Percentiles rank a stretch among this genome's conserved stretches.
Conservation (phyloP, 2,329 filamentous ascomycete genomes). For the Paraphoma sp. region DNA sequence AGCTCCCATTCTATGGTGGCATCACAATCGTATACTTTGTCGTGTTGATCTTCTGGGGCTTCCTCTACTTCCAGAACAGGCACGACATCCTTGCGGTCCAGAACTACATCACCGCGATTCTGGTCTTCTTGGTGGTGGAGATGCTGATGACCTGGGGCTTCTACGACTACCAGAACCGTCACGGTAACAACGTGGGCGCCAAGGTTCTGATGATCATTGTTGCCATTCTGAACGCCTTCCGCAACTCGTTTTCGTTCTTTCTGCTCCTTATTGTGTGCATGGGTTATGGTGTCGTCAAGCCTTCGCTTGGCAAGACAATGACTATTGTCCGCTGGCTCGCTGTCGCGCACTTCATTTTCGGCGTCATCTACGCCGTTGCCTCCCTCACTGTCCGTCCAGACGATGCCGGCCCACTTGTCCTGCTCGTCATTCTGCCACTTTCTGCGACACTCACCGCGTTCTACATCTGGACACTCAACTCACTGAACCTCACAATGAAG, state of each 20-base stretch:
- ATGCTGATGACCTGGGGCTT: slow-evolving; percentile 99
- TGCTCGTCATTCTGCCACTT: slow-evolving; percentile 91
- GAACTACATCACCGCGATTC: slow-evolving; percentile 97
- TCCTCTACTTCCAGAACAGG: slow-evolving; percentile 93
- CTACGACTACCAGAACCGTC: slow-evolving; percentile 93
- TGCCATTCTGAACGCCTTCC: slow-evolving; percentile 88
- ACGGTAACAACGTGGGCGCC: slow-evolving; percentile 81
- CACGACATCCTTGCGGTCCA: slow-evolving; percentile 95
- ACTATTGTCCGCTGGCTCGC: slow-evolving; percentile 90
- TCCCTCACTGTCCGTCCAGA: slow-evolving; percentile 90
- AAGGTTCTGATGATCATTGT: slow-evolving; percentile 90
- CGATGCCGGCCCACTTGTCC: slow-evolving; percentile 84
- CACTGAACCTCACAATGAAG: slow-evolving; percentile 92
- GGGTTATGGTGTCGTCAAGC: slow-evolving; percentile 98
- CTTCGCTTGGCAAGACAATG: slow-evolving; percentile 90
- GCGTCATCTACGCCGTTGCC: slow-evolving; percentile 88
- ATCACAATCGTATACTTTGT: slow-evolving; percentile 93
- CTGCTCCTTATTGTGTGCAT: slow-evolving; percentile 97
- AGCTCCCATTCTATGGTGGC: slow-evolving; percentile 95
- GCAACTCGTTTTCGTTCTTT: slow-evolving; percentile 99
- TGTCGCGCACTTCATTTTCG: slow-evolving; percentile 92
- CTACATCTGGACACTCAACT: slow-evolving; percentile 98
- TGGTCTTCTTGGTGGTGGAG: slow-evolving; percentile 91
- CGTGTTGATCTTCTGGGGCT: slow-evolving; percentile 86
- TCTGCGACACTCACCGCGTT: slow-evolving; percentile 93